Percentiles rank a stretch among this genome's conserved stretches.
phyloP scores from a whole-genome alignment of 2,329 filamentous ascomycete genomes.

The Helotiales sp. region DNA sequence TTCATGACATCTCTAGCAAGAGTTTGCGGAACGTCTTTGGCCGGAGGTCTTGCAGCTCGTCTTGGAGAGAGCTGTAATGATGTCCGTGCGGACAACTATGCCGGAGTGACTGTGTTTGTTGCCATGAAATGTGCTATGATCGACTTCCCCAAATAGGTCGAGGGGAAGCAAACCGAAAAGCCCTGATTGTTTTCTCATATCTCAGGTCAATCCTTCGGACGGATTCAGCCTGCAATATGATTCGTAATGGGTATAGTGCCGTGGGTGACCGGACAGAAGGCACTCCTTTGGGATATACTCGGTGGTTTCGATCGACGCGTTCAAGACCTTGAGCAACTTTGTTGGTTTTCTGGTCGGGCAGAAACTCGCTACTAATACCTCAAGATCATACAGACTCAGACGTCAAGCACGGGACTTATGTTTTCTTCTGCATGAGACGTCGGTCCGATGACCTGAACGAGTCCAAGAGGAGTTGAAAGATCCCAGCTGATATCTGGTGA shows the following conservation, averaged over 20 bases:
- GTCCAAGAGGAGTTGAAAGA: neutral
- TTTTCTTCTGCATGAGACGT: slow-evolving; percentile 20
- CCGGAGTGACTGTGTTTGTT: neutral
- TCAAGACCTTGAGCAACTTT: neutral
- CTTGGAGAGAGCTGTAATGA: neutral
- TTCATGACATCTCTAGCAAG: too few relatives aligned
- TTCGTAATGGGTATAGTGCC: slow-evolving; percentile 4
- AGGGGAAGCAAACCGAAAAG: neutral
- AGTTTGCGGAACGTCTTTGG: neutral
- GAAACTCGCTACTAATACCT: slow-evolving; percentile 17
- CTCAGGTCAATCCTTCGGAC: neutral
- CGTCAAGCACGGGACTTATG: slow-evolving; percentile 17
- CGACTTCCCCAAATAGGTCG: neutral
- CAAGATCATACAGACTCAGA: slow-evolving; percentile 8
- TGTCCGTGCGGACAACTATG: neutral
- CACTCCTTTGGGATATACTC: neutral
- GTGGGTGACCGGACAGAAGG: neutral
- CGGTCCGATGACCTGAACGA: slow-evolving; percentile 24
- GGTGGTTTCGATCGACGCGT: slow-evolving; percentile 6
- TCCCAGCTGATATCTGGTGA: neutral
- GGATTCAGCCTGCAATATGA: slow-evolving; percentile 5
- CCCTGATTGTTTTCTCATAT: neutral
- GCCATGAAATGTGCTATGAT: neutral
- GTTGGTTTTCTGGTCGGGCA: slow-evolving; percentile 15
- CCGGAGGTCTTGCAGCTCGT: too few relatives aligned